A percentile compares a stretch with the other conserved stretches of the same genome.
Conservation (phyloP, 805 yeast species). For the Starmerella apicola region DNA sequence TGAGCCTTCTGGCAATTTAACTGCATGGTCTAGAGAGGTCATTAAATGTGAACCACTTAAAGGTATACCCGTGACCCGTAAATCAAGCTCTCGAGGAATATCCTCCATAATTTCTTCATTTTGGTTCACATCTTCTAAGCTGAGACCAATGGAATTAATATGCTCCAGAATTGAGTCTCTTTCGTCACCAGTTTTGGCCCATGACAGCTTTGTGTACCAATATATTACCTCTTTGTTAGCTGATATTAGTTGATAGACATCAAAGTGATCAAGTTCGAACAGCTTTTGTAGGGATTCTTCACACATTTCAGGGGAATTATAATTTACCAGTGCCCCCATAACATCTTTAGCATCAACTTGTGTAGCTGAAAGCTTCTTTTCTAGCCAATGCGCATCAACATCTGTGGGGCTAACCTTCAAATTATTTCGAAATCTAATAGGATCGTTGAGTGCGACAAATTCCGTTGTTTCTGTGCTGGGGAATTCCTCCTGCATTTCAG, state of each 20-base stretch:
- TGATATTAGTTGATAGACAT: slow-evolving; percentile 37
- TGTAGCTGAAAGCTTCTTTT: slow-evolving; percentile 28
- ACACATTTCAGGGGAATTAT: slow-evolving; percentile 28
- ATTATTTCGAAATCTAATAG: slow-evolving; percentile 6
- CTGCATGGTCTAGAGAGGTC: slow-evolving; percentile 39
- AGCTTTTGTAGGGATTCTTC: slow-evolving; percentile 39
- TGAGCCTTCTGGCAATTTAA: slow-evolving; percentile 73
- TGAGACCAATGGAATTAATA: slow-evolving; percentile 13
- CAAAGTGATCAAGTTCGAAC: slow-evolving; percentile 41
- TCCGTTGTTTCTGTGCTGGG: slow-evolving; percentile 7
- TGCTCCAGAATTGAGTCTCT: slow-evolving; percentile 27
- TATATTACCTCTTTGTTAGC: slow-evolving; percentile 41
- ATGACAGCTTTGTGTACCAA: slow-evolving; percentile 41
- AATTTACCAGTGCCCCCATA: slow-evolving; percentile 28
- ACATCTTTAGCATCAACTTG: slow-evolving; percentile 22
- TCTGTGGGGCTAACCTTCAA: slow-evolving; percentile 29
- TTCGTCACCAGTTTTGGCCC: slow-evolving; percentile 30
- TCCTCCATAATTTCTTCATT: slow-evolving; percentile 21
- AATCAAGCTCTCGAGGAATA: slow-evolving; percentile 43
- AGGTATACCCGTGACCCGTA: slow-evolving; percentile 64
- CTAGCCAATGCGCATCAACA: slow-evolving; percentile 42
- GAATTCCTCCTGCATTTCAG: no score
- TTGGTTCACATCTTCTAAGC: slow-evolving; percentile 1
- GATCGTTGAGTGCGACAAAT: slow-evolving; percentile 12
- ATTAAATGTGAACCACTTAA: slow-evolving; percentile 39